Conservation (phyloP, 306 rosid genomes). For the Biancaea sappan region DNA sequence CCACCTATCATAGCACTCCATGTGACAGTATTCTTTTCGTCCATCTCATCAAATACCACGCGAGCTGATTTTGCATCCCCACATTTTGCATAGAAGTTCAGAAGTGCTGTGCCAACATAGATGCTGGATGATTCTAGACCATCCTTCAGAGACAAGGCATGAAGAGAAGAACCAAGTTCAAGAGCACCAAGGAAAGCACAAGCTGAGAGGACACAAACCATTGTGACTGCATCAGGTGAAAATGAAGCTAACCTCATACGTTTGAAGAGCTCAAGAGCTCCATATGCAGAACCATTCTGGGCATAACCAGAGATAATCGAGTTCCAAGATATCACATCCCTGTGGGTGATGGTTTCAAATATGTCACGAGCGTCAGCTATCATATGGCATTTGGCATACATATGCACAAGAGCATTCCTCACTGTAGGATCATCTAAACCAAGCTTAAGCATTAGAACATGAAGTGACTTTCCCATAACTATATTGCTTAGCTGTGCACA, state of each 20-base stretch:
- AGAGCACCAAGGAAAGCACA: constrained; percentile 66
- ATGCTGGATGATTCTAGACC: constrained; percentile 51
- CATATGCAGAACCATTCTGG: constrained; percentile 55
- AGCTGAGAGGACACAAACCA: constrained; percentile 63
- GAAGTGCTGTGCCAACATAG: constrained; percentile 70
- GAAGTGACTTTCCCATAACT: constrained; percentile 57
- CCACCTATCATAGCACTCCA: constrained; percentile 87
- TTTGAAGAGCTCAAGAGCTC: constrained; percentile 61
- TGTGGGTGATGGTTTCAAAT: constrained; percentile 53
- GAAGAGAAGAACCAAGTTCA: constrained; percentile 62
- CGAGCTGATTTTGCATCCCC: constrained; percentile 73
- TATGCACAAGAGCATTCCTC: constrained; percentile 68
- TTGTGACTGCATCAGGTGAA: constrained; percentile 65
- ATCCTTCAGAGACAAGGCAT: constrained; percentile 55
- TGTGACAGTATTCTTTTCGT: constrained; percentile 60
- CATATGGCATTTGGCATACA: constrained; percentile 69
- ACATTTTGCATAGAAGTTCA: constrained; percentile 78
- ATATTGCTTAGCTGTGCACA: constrained; percentile 55
- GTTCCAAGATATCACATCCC: constrained; percentile 71
- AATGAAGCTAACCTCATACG: constrained; percentile 53
- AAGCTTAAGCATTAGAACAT: constrained; percentile 53
- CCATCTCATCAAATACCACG: constrained; percentile 65
- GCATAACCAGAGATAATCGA: constrained; percentile 71
- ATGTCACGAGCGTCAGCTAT: constrained; percentile 47
- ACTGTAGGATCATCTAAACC: constrained; percentile 50